These are phyloP conservation scores for Polytrichum formosum DNA, from an alignment of 225 moss, liverwort and hornwort genomes.

Conservation along the genomic window DNA sequence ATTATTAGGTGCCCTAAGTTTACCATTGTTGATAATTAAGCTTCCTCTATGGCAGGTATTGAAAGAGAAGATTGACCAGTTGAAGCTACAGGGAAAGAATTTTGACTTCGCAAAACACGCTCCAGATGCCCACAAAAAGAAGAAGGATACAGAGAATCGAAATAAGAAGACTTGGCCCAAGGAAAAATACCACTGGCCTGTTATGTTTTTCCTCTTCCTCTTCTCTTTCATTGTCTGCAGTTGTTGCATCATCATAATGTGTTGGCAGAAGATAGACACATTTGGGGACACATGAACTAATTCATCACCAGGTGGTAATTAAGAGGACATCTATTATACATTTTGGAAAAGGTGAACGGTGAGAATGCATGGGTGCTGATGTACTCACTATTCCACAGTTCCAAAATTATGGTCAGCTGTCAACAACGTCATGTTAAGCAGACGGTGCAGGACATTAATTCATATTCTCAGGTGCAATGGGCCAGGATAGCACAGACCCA, in stretches of 20 bases:
- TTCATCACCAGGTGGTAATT: too few relatives aligned
- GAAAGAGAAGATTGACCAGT: not conserved
- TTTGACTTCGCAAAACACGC: not conserved
- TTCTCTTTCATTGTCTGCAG: not conserved
- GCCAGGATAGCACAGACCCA: too few relatives aligned
- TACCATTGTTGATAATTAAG: not conserved
- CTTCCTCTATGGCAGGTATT: not conserved
- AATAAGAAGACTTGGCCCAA: not conserved
- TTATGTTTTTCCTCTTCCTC: not conserved
- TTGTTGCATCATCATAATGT: constrained; percentile 1
- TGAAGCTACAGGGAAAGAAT: not conserved
- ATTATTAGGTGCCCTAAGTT: too few relatives aligned
- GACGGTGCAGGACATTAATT: too few relatives aligned
- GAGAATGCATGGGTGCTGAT: too few relatives aligned
- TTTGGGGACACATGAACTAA: too few relatives aligned
- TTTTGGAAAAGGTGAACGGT: too few relatives aligned
- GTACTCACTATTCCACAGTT: too few relatives aligned
- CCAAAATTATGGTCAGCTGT: too few relatives aligned
- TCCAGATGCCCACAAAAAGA: not conserved
- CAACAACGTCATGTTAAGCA: too few relatives aligned
- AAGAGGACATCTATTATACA: too few relatives aligned
- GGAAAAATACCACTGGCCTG: not conserved
- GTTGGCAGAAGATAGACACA: not conserved
- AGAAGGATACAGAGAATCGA: not conserved
- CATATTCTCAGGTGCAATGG: too few relatives aligned